Evolutionary conservation across 2,329 filamentous ascomycete genomes (phyloP).

Genomic region (Penicillium freii): DNA sequence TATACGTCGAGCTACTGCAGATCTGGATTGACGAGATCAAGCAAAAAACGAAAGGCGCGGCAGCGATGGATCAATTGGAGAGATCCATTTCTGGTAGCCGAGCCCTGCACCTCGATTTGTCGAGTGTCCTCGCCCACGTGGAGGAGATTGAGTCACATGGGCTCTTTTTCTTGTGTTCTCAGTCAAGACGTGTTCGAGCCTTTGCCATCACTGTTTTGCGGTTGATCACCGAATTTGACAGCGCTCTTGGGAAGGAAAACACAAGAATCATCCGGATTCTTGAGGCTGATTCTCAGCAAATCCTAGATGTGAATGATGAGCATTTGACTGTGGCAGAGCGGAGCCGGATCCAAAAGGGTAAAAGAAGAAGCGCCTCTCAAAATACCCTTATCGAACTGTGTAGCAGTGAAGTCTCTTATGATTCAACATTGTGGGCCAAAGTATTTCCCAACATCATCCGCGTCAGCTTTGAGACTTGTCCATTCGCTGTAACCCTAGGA

Average conservation of each 20-base stretch:
- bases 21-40: constrained; percentile 99
- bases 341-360: constrained; percentile 84
- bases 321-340: constrained; percentile 81
- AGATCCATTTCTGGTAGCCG: constrained; percentile 64
- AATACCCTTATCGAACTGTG: constrained; percentile 90
- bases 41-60: constrained; percentile 73
- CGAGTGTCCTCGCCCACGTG: constrained; percentile 85
- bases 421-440: constrained; percentile 95
- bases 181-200: constrained; percentile 81
- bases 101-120: constrained; percentile 76
- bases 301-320: constrained; percentile 90
- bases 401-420: constrained; percentile 91
- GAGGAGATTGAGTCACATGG: constrained; percentile 97
- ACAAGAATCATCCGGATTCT: constrained; percentile 86
- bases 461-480: constrained; percentile 85
- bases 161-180: constrained; percentile 94
- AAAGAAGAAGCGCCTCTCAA: constrained; percentile 78
- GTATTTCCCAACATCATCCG: constrained; percentile 94
- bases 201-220: constrained; percentile 91
- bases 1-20: constrained; percentile 89
- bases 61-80: constrained; percentile 63
- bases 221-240: constrained; percentile 90
- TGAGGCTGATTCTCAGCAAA: constrained; percentile 80
- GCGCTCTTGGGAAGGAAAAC: constrained; percentile 75
- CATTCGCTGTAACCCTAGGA: constrained; percentile 84